These are phyloP conservation scores for Trichopus zeylanicus DNA, from an alignment of 116 monocot species.

Conservation along the genomic window DNA sequence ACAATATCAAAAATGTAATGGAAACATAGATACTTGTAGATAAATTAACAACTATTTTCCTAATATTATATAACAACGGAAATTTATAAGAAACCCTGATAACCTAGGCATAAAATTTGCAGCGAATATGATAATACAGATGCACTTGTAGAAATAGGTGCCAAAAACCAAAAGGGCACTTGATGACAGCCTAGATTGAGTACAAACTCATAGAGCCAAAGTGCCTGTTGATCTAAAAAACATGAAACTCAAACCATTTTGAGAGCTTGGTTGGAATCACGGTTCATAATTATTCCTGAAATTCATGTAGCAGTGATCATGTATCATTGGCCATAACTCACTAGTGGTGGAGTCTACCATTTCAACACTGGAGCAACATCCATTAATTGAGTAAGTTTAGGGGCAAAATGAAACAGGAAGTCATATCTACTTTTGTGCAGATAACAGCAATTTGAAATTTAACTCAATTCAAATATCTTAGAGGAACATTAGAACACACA, in stretches of 20 bases:
- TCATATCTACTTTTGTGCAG: too few relatives aligned
- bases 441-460: too few relatives aligned
- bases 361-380: background rate
- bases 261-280: background rate
- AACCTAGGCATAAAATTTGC: too few relatives aligned
- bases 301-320: background rate
- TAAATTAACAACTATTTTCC: too few relatives aligned
- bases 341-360: background rate
- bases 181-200: background rate
- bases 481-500: too few relatives aligned
- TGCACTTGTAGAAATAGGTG: too few relatives aligned
- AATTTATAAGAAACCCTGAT: too few relatives aligned
- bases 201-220: background rate
- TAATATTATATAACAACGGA: too few relatives aligned
- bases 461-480: too few relatives aligned
- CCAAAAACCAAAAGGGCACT: too few relatives aligned
- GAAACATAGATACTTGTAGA: too few relatives aligned
- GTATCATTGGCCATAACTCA: slow-evolving; percentile 1
- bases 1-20: background rate
- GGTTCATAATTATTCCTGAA: background rate
- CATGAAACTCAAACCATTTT: background rate
- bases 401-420: background rate
- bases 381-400: background rate
- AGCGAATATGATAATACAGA: too few relatives aligned
- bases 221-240: background rate